phyloP scores from a whole-genome alignment of 352 stramenopile genomes.

The Globisporangium camurandrum region DNA sequence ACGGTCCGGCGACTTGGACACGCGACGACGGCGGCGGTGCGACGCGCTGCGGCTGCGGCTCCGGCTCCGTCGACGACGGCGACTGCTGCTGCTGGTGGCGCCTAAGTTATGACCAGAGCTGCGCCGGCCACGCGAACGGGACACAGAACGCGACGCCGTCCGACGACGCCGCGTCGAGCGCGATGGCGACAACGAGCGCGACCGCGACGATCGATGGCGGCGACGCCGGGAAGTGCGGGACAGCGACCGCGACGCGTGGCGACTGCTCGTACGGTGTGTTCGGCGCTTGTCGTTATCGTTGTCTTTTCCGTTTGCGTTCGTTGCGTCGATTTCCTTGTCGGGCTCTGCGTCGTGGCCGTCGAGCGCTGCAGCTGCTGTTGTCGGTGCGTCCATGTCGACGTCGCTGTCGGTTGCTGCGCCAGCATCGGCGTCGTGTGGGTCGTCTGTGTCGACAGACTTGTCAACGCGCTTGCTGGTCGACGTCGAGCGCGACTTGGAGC shows the following conservation, averaged over 20 bases:
- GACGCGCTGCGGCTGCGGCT: slow-evolving; percentile 43
- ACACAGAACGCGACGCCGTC: slow-evolving; percentile 38
- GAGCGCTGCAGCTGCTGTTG: neutral
- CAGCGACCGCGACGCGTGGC: slow-evolving; percentile 49
- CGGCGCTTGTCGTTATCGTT: slow-evolving; percentile 6
- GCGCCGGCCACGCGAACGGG: slow-evolving; percentile 28
- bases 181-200: slow-evolving; percentile 35
- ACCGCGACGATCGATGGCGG: slow-evolving; percentile 46
- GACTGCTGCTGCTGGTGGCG: slow-evolving; percentile 3
- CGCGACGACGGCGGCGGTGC: slow-evolving; percentile 32
- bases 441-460: neutral
- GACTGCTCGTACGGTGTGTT: slow-evolving; percentile 34
- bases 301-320: neutral
- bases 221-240: slow-evolving; percentile 45
- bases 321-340: too few relatives aligned
- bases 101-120: too few relatives aligned
- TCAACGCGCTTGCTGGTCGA: slow-evolving; percentile 6
- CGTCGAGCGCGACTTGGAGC: slow-evolving; percentile 24
- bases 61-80: slow-evolving; percentile 35
- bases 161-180: slow-evolving; percentile 33
- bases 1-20: slow-evolving; percentile 41
- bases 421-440: slow-evolving; percentile 7
- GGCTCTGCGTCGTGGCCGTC: too few relatives aligned
- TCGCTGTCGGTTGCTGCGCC: slow-evolving; percentile 1
- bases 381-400: slow-evolving; percentile 11